A percentile compares a stretch with the other conserved stretches of the same genome.
Conservation (phyloP, 2,329 filamentous ascomycete genomes). For the Diaporthe citriasiana region DNA sequence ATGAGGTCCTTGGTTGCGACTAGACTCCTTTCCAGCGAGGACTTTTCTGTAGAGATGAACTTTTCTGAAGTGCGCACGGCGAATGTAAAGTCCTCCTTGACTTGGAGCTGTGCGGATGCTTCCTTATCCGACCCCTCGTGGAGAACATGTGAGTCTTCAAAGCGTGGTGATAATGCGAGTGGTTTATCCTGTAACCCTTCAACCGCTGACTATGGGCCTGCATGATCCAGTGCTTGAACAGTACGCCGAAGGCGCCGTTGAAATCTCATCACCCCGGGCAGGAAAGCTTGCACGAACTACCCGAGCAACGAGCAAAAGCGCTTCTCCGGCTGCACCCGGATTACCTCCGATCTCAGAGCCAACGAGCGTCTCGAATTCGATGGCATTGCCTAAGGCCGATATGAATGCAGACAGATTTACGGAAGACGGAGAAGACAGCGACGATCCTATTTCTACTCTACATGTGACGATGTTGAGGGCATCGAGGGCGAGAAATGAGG, state of each 20-base stretch:
- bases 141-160: not conserved
- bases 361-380: not conserved
- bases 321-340: too few relatives aligned
- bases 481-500: fast-evolving
- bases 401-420: not conserved
- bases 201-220: not conserved
- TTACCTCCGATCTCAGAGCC: not conserved
- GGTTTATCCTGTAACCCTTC: fast-evolving
- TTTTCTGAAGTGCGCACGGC: not conserved
- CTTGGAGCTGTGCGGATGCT: not conserved
- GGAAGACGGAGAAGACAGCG: not conserved
- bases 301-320: not conserved
- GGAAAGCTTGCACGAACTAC: not conserved
- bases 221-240: not conserved
- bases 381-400: not conserved
- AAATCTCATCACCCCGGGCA: not conserved
- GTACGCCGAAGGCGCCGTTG: not conserved
- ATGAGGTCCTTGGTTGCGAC: not conserved
- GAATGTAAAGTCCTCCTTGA: not conserved
- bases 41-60: not conserved
- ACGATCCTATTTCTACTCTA: not conserved
- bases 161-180: not conserved
- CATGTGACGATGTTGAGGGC: not conserved
- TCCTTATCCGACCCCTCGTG: constrained; percentile 1
- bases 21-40: not conserved